Evolutionary conservation across 2,329 filamentous ascomycete species (phyloP).

Genomic region (Phyllosticta citribraziliensis): DNA sequence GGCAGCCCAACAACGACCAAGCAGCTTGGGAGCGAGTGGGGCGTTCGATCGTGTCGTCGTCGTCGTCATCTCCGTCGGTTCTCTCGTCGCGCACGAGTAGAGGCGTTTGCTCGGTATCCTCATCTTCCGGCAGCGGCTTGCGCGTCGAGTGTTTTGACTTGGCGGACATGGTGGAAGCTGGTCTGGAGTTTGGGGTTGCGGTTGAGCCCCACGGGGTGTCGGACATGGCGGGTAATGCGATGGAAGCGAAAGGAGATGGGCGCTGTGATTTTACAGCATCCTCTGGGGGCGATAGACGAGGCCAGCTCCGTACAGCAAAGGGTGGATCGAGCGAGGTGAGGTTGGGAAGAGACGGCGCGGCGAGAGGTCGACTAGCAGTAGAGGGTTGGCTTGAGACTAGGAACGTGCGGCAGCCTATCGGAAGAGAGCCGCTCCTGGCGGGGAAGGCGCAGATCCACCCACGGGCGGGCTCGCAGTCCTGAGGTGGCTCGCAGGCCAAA

Average conservation of each 20-base stretch:
- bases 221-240: slow-evolving; percentile 18
- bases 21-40: slow-evolving; percentile 21
- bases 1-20: slow-evolving; percentile 26
- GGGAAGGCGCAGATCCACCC: neutral
- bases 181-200: slow-evolving; percentile 26
- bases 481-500: neutral
- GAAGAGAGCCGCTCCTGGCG: neutral
- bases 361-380: neutral
- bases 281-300: neutral
- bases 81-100: slow-evolving; percentile 22
- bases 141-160: slow-evolving; percentile 24
- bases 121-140: slow-evolving; percentile 1
- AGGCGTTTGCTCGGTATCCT: slow-evolving; percentile 29
- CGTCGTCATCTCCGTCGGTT: slow-evolving; percentile 17
- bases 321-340: neutral
- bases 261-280: neutral
- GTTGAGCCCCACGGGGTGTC: slow-evolving; percentile 28
- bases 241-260: neutral
- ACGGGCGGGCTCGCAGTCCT: too few species aligned
- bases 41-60: slow-evolving; percentile 13
- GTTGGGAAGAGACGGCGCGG: neutral
- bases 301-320: neutral
- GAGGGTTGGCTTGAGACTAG: neutral
- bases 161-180: slow-evolving; percentile 27
- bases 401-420: neutral